These are phyloP conservation scores for Prunus davidiana DNA, from an alignment of 306 rosid genomes.

Conservation along the genomic window DNA sequence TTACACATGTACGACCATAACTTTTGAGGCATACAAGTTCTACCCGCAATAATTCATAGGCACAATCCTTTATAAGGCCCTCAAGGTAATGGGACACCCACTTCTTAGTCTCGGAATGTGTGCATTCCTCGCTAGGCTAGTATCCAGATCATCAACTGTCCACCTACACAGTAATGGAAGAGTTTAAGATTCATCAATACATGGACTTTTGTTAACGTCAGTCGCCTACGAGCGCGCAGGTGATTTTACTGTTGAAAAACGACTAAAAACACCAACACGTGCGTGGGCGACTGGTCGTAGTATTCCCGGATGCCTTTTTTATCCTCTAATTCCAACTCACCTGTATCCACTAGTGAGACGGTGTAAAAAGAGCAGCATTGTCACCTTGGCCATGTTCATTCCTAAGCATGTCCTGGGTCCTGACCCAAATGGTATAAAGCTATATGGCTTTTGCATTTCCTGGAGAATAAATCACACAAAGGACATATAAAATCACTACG, in stretches of 20 bases:
- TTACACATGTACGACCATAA: neutral
- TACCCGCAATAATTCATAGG: neutral
- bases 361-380: slow-evolving; percentile 64
- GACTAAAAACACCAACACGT: neutral
- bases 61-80: slow-evolving; percentile 20
- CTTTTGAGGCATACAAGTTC: neutral
- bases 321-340: slow-evolving; percentile 28
- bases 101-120: slow-evolving; percentile 63
- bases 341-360: slow-evolving; percentile 53
- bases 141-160: slow-evolving; percentile 60
- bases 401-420: slow-evolving; percentile 82
- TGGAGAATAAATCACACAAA: slow-evolving; percentile 15
- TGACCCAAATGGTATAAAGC: slow-evolving; percentile 64
- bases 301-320: too few relatives aligned
- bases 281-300: neutral
- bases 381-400: slow-evolving; percentile 62
- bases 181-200: neutral
- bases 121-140: slow-evolving; percentile 65
- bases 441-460: slow-evolving; percentile 70
- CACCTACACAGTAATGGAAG: slow-evolving; percentile 36
- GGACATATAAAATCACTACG: neutral
- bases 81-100: slow-evolving; percentile 71
- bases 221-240: neutral
- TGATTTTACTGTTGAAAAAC: neutral
- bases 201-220: too few relatives aligned